These are phyloP conservation scores for Bauhinia variegata DNA, from an alignment of 306 rosid genomes.

Conservation along the genomic window DNA sequence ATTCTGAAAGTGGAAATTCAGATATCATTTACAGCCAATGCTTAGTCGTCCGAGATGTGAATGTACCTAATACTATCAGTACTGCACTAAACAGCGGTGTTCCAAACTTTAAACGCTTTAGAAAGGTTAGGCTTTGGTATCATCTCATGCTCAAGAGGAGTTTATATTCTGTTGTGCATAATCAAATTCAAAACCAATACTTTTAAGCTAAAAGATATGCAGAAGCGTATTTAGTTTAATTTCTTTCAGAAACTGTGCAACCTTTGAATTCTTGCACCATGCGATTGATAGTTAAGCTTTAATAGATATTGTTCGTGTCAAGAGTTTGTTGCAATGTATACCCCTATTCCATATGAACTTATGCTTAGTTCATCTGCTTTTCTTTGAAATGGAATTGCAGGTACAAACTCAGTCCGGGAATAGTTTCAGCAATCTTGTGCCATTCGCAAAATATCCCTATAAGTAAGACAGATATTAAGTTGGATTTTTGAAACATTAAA, in stretches of 20 bases:
- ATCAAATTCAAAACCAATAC: constrained; percentile 10
- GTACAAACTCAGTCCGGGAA: constrained; percentile 68
- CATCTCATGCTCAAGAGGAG: constrained; percentile 18
- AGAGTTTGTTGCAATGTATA: not conserved
- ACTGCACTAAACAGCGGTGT: constrained; percentile 47
- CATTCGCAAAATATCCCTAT: constrained; percentile 76
- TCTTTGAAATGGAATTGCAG: constrained; percentile 55
- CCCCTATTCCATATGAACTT: not conserved
- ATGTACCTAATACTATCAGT: constrained; percentile 15
- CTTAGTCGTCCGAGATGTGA: constrained; percentile 65
- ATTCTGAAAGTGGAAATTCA: constrained; percentile 53
- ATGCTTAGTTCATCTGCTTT: constrained; percentile 29
- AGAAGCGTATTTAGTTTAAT: constrained; percentile 21
- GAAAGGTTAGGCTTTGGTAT: constrained; percentile 62
- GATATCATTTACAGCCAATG: constrained; percentile 54
- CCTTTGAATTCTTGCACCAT: constrained; percentile 23
- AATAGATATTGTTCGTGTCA: not conserved
- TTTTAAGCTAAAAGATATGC: not conserved
- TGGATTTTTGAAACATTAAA: constrained; percentile 12
- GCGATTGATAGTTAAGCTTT: constrained; percentile 13
- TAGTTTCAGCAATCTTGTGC: constrained; percentile 76
- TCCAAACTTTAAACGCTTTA: constrained; percentile 74
- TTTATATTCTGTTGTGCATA: constrained; percentile 20
- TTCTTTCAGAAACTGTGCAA: constrained; percentile 9
- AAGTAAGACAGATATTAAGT: constrained; percentile 56